Percentiles rank a stretch among this genome's conserved stretches.
Evolutionary conservation across 164 flowering plant genomes (phyloP).

Genomic region (Akebia trifoliata): DNA sequence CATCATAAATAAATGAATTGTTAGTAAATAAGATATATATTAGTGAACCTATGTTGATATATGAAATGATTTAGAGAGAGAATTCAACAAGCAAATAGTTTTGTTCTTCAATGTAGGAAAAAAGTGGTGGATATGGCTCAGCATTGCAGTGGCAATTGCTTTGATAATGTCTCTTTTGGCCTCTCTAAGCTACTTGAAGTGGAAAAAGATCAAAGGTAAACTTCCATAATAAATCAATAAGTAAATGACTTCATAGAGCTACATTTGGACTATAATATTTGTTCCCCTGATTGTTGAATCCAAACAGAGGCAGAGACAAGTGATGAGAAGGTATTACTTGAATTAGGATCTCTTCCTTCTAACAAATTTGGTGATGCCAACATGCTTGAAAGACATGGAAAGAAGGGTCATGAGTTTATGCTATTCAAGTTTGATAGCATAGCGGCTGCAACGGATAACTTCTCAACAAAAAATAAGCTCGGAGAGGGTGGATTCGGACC

Average conservation of each 20-base stretch:
- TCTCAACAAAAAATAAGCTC: conserved; percentile 1
- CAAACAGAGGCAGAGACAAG: not conserved
- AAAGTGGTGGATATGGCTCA: not conserved
- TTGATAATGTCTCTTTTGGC: not conserved
- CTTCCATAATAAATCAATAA: too few relatives aligned
- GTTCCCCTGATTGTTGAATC: too few relatives aligned
- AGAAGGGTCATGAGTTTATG: not conserved
- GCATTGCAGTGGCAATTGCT: not conserved
- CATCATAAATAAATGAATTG: too few relatives aligned
- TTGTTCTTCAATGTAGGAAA: not conserved
- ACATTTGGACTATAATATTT: too few relatives aligned
- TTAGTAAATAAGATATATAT: too few relatives aligned
- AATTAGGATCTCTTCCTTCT: not conserved
- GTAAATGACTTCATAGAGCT: too few relatives aligned
- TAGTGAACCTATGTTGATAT: too few relatives aligned
- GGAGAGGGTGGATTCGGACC: conserved; percentile 3
- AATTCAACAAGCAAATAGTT: not conserved
- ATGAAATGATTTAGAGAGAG: too few relatives aligned
- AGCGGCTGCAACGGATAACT: not conserved
- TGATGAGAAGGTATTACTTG: conserved; percentile 2
- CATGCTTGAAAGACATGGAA: not conserved
- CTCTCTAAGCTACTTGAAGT: not conserved
- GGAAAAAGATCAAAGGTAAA: not conserved
- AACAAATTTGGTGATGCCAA: too few relatives aligned
- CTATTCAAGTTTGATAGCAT: conserved; percentile 2